phyloP scores from a whole-genome alignment of 2,329 filamentous ascomycete genomes.

The Hirsutella thompsonii region DNA sequence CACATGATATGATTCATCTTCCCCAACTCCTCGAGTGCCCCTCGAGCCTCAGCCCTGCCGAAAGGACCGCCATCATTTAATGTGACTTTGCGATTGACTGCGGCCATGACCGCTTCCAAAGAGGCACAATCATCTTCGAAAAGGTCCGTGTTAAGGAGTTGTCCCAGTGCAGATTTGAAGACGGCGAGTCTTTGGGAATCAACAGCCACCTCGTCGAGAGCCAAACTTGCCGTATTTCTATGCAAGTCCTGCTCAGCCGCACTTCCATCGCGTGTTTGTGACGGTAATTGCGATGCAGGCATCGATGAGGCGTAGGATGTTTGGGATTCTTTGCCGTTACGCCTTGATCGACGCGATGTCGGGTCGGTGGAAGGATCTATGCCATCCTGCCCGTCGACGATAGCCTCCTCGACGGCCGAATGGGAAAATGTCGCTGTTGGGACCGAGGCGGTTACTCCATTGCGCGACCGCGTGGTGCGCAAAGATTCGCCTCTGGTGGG shows the following conservation, averaged over 20 bases:
- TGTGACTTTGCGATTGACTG: constrained; percentile 63
- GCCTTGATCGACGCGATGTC: constrained; percentile 28
- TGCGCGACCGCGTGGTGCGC: constrained; percentile 9
- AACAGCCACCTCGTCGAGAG: constrained; percentile 36
- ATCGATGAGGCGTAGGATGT: constrained; percentile 69
- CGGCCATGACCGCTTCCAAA: constrained; percentile 59
- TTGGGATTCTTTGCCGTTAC: constrained; percentile 26
- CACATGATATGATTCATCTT: constrained; percentile 86
- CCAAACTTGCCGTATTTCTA: constrained; percentile 26
- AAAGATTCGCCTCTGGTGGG: constrained; percentile 17
- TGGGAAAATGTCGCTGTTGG: constrained; percentile 20
- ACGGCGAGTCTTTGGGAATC: constrained; percentile 48
- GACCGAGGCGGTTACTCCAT: constrained; percentile 9
- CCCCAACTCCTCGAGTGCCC: constrained; percentile 69
- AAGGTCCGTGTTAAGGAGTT: constrained; percentile 67
- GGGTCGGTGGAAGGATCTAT: constrained; percentile 8
- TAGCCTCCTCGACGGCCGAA: background rate
- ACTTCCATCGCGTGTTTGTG: constrained; percentile 27
- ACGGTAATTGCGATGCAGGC: constrained; percentile 56
- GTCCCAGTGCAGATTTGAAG: constrained; percentile 74
- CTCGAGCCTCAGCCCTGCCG: constrained; percentile 55
- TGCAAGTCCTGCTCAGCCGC: constrained; percentile 33
- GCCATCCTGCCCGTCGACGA: constrained; percentile 29
- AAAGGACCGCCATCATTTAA: constrained; percentile 45
- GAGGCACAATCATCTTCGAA: constrained; percentile 79